Conservation (phyloP, 257 asterid species). For the Solanum bukasovii region DNA sequence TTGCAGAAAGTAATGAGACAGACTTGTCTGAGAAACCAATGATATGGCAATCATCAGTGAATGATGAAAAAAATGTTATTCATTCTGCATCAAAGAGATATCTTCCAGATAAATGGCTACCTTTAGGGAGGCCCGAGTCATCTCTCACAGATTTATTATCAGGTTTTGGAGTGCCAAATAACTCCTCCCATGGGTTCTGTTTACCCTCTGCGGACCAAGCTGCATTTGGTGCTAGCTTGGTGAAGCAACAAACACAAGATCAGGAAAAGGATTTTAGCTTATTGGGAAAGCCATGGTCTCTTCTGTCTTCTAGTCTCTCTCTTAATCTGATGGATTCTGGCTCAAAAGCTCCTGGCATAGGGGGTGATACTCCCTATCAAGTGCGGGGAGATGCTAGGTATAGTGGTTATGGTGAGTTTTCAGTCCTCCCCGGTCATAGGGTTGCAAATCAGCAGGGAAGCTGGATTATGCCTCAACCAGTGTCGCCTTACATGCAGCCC, state of each 20-base stretch:
- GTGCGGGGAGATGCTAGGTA: slow-evolving; percentile 39
- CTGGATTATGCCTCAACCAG: slow-evolving; percentile 78
- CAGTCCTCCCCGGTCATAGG: slow-evolving; percentile 36
- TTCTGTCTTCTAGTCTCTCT: slow-evolving; percentile 46
- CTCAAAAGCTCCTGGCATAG: slow-evolving; percentile 29
- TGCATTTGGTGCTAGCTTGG: slow-evolving; percentile 1
- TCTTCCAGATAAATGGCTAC: slow-evolving; percentile 51
- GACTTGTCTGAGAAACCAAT: slow-evolving; percentile 60
- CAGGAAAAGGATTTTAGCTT: slow-evolving; percentile 44
- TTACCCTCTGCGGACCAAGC: slow-evolving; percentile 35
- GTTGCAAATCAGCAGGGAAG: slow-evolving; percentile 45
- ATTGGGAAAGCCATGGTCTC: slow-evolving; percentile 47
- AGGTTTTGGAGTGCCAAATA: slow-evolving; percentile 62
- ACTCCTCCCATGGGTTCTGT: slow-evolving; percentile 33
- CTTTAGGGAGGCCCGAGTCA: slow-evolving; percentile 56
- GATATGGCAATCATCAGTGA: slow-evolving; percentile 41
- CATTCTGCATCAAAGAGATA: slow-evolving; percentile 40
- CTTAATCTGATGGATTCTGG: slow-evolving; percentile 64
- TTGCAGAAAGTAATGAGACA: slow-evolving; percentile 54
- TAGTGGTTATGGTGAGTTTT: slow-evolving; percentile 36
- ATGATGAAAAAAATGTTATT: slow-evolving; percentile 43
- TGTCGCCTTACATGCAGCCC: slow-evolving; percentile 48
- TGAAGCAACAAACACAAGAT: slow-evolving; percentile 39
- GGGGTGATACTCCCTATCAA: slow-evolving; percentile 29
- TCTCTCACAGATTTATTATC: slow-evolving; percentile 70